Base-by-base conservation (phyloP, 306 rosid genomes). In the Heteromeles arbutifolia region DNA sequence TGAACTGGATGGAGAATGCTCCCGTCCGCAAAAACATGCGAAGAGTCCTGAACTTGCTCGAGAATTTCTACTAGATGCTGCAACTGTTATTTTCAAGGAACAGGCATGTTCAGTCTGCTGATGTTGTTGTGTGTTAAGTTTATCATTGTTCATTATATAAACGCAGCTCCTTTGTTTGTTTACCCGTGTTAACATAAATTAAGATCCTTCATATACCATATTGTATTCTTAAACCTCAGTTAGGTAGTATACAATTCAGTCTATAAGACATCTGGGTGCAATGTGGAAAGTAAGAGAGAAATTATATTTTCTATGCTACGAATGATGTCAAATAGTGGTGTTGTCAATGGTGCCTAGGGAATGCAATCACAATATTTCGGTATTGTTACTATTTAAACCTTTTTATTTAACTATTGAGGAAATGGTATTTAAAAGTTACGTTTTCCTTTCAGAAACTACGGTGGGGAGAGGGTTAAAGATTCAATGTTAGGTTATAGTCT, bases 11-110 rank as follows among this genome's bases (percentile, higher is more conserved):
- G 98, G 95, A 90, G 98, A 95, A 75, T 95, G 98, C 82, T 85
- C 97, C 75, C 98, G 97, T 81, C 98, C 98, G 44, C 97, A 96
- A 85, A 96, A 96, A 80, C 98, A 96, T 84, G 99, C 99, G 31
- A 96, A 96, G 87, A 96, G 99, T 89, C 99, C 99, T 69, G 98
- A 96, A 86, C 99, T 96, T 81, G 99, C 98, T 54, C 96, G 99
- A 56, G 99, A 96, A 74, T 96, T 96, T 84, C 94, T 96, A 79
- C 83, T 96, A 52, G 98, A 92, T 83, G 99, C 98, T 79, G 99
- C 99, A 69, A 87, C 98, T 82, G 97, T 96, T 83, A 96, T 96
- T 74, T 96, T 96, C 72, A 96, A 96, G 85, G 98, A 96, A 81
- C 98, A 96, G 96, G 98, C 77, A 88, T 19, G 92, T 84, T 74